Percentiles rank a stretch among this genome's conserved stretches.
phyloP scores from a whole-genome alignment of 768 basidiomycete species.

The Cystofilobasidium macerans region DNA sequence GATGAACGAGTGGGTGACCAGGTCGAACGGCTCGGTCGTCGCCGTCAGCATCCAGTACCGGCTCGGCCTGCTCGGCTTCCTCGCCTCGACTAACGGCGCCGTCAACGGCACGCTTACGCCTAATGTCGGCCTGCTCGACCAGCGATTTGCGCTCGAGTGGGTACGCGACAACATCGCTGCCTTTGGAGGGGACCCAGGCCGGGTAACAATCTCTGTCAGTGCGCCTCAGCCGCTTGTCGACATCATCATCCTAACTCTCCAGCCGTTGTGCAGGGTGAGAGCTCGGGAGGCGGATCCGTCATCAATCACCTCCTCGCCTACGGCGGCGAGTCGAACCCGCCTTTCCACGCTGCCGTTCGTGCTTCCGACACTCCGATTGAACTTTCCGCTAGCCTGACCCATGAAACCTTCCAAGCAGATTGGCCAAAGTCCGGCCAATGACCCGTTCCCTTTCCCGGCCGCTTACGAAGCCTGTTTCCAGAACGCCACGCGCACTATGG shows the following conservation, averaged over 20 bases:
- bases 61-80: slow-evolving; percentile 33
- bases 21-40: slow-evolving; percentile 28
- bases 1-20: slow-evolving; percentile 44
- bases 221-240: background rate
- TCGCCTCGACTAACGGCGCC: slow-evolving; percentile 30
- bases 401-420: slow-evolving; percentile 9
- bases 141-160: slow-evolving; percentile 43
- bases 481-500: slow-evolving; percentile 27
- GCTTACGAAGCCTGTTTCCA: slow-evolving; percentile 28
- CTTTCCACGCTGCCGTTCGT: slow-evolving; percentile 26
- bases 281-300: slow-evolving; percentile 40
- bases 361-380: background rate
- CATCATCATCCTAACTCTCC: background rate
- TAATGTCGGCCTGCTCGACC: slow-evolving; percentile 43
- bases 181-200: slow-evolving; percentile 31
- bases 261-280: slow-evolving; percentile 31
- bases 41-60: slow-evolving; percentile 31
- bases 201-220: slow-evolving; percentile 23
- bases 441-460: slow-evolving; percentile 25
- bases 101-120: slow-evolving; percentile 32
- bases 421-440: slow-evolving; percentile 30
- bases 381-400: background rate
- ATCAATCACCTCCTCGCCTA: slow-evolving; percentile 44
- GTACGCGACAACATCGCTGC: slow-evolving; percentile 39
- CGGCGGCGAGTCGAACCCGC: slow-evolving; percentile 36